Evolutionary conservation across 2,329 filamentous ascomycete genomes (phyloP), one percentile per base, ranked within the genome.

Genomic region (Penicillium sp.): DNA sequence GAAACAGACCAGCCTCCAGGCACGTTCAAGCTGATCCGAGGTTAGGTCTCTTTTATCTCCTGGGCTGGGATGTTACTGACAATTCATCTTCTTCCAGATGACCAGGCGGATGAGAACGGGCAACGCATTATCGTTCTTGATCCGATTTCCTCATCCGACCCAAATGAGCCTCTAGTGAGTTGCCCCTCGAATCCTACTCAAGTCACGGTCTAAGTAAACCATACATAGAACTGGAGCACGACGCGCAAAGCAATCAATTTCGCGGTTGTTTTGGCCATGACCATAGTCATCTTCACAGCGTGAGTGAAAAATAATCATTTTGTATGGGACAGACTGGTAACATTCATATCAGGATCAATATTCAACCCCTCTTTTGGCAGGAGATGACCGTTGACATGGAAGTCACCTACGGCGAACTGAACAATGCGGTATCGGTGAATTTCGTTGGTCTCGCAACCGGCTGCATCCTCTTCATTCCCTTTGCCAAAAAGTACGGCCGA

Each of bases 401-500:
- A 19, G 77, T 80, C 57, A 74, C 67, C 33, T 75, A 73, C 57
- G 61, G 65, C 0, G 64, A 74, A 1, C 60, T 82, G 36, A 83
- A 81, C 50, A 72, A 78, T 45, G 73, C 74, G 3, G 78, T 76
- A 59, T 81, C 79, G 1, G 74, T 77, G 5, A 77, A 75, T n/a
- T 79, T 69, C 53, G 79, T 74, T 1, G 75, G 73, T 1, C 66
- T 82, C 0, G 72, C 75, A 13, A 58, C 77, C n/a, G 78, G 79
- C 2, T 74, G 73, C 41, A 60, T 80, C 3, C n/a, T 81, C 1
- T 72, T 81, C 49, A 75, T 81, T 7, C 79, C 79, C 0, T 71
- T 82, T 9, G 76, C 77, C 2, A 72, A 77, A 57, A 80, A 79
- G 51, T 81, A 70, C 47, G 79, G 80, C 4, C 68, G 79, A 23